Evolutionary conservation across 495 filamentous ascomycete species (phyloP), one percentile per base, ranked within the genome.

Genomic region (Gamarada debralockiae): DNA sequence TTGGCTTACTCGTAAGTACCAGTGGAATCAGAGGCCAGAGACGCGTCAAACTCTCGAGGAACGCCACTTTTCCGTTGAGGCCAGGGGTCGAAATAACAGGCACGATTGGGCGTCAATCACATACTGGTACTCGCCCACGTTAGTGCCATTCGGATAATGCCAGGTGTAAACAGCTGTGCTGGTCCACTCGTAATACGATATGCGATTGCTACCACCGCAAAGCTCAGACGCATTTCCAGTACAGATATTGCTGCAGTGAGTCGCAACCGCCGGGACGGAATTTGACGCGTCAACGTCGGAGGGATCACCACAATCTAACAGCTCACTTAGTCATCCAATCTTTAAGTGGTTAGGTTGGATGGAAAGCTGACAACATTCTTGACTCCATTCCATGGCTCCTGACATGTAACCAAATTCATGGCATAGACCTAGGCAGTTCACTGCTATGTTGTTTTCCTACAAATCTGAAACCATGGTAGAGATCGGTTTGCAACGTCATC

Each of bases 1-100:
- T n/a, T n/a, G 60, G 85, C 83, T 22, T 84, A 71, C 64, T 85
- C 82, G 57, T 85, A 86, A 14, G 80, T 79, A 33, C 82, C 82
- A 0, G 82, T 85, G 37, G 80, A 74, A 66, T 84, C 84, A 10
- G 66, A 65, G 3, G 61, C 43, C 17, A 75, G 73, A 10, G 82
- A 84, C 17, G 79, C 82, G n/a, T n/a, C 55, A 60, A 72, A 61
- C 85, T 86, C 67, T 84, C 83, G 14, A 84, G 55, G 65, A 86
- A 85, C 10, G 71, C 76, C 36, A 83, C 73, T 64, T 86, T 86
- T 58, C 78, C 79, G 27, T 76, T 82, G 49, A 82, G 68, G 25
- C 72, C 75, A 44, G 75, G 70, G 50, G 76, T 76, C 12, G 81
- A 82, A 60, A 85, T 78, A 38, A 86, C 68, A 29, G 83, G 82